Conservation (phyloP, 164 flowering plant genomes). For the Liquidambar formosana region DNA sequence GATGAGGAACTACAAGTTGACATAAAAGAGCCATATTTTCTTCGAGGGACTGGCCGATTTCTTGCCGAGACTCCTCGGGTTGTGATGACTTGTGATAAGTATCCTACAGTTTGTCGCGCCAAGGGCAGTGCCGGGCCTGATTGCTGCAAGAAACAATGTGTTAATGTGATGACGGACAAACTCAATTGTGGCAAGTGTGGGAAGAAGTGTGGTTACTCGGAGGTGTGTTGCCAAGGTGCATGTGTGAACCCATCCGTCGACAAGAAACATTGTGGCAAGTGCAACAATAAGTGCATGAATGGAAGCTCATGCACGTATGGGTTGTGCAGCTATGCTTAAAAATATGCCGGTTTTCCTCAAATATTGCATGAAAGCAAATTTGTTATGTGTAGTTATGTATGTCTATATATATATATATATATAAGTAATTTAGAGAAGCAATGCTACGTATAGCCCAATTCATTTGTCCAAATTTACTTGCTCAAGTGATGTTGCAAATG, state of each 20-base stretch:
- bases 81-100: slow-evolving; percentile 21
- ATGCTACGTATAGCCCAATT: too few relatives aligned
- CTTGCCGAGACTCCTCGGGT: slow-evolving; percentile 8
- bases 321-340: slow-evolving; percentile 37
- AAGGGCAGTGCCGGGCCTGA: slow-evolving; percentile 49
- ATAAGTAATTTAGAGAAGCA: too few relatives aligned
- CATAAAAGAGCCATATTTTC: background rate
- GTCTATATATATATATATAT: too few relatives aligned
- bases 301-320: slow-evolving; percentile 37
- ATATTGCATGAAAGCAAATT: background rate
- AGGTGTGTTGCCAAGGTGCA: slow-evolving; percentile 48
- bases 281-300: slow-evolving; percentile 38
- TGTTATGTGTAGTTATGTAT: too few relatives aligned
- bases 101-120: slow-evolving; percentile 41
- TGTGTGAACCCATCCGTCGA: slow-evolving; percentile 33
- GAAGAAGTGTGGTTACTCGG: slow-evolving; percentile 35
- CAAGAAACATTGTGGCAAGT: slow-evolving; percentile 44
- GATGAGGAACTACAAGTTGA: too few relatives aligned
- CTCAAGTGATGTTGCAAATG: too few relatives aligned
- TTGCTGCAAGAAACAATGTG: slow-evolving; percentile 56
- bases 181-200: slow-evolving; percentile 53
- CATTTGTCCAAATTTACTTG: too few relatives aligned
- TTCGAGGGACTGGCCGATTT: slow-evolving; percentile 12
- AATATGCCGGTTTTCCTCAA: too few relatives aligned
- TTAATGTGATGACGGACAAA: slow-evolving; percentile 35